Evolutionary conservation across 805 yeast species (phyloP).

Genomic region (Wickerhamomyces chambardii): DNA sequence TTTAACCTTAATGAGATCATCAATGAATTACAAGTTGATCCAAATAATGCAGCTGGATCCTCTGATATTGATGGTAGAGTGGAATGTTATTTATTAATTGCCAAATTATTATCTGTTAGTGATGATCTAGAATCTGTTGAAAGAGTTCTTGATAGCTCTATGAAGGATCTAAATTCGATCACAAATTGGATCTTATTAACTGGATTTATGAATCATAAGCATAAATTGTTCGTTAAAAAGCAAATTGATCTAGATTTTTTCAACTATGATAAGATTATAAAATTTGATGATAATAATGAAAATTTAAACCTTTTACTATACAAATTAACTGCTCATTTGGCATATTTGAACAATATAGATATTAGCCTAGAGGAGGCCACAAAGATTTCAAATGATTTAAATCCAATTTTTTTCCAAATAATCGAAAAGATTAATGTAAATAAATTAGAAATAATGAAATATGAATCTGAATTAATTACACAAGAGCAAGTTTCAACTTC

Average conservation of each 20-base stretch:
- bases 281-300: conserved; percentile 31
- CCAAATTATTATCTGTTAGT: conserved; percentile 24
- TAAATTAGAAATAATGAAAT: conserved; percentile 4
- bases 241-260: conserved; percentile 48
- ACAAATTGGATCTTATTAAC: conserved; percentile 53
- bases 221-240: conserved; percentile 40
- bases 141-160: not conserved
- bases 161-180: not conserved
- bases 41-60: conserved; percentile 23
- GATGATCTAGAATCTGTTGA: conserved; percentile 26
- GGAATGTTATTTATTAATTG: conserved; percentile 17
- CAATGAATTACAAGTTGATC: not conserved
- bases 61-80: not conserved
- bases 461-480: conserved; percentile 5
- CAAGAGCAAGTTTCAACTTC: conserved; percentile 18
- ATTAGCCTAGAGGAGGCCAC: conserved; percentile 36
- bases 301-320: conserved; percentile 45
- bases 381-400: conserved; percentile 33
- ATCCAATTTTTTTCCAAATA: conserved; percentile 22
- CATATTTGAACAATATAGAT: conserved; percentile 34
- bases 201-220: conserved; percentile 54
- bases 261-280: conserved; percentile 41
- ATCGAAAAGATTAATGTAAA: conserved; percentile 11
- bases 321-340: conserved; percentile 47
- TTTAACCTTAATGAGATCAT: not conserved